Base-by-base conservation (phyloP, 495 filamentous ascomycete species). In the Ramalina intermedia region DNA sequence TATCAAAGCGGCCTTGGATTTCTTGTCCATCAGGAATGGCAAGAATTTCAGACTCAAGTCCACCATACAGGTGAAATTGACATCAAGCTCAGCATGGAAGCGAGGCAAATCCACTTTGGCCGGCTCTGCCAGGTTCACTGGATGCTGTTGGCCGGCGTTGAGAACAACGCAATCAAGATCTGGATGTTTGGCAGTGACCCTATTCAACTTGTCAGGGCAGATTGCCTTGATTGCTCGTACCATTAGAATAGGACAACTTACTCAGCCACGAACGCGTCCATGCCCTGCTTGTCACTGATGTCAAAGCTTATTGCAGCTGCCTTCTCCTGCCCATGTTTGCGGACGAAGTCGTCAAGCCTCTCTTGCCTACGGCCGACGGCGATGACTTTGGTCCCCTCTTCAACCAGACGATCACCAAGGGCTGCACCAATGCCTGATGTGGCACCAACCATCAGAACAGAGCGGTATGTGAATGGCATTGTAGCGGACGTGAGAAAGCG, bases 341-440 rank as follows among this genome's bases (percentile, higher is more conserved):
- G 49, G 13, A 79, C 70, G 55, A 87, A 74, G 1, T 56, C 68
- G 41, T 84, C 72, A 40, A 86, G 71, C 6, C 73, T 69, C 29
- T 83, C 78, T 60, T 80, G 65, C 35, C 82, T 69, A 7, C 83
- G 71, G 8, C 83, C 84, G 17, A 79, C 69, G 11, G 72, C 71
- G 21, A 84, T 74, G 37, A 85, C 70, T 48, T 72, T 66, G 54
- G 69, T 69, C 27, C 76, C 81, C 46, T 75, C 71, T 16, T 71
- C 58, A 18, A 86, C 65, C 50, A 86, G 63, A 52, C 73, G 76
- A 52, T 73, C 71, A 5, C 80, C 77, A 33, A 87, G 66, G 0
- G 74, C 79, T 13, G 65, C 55, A 46, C 84, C 82, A 51, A 87
- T 85, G 52, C 82, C 82, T 11, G 75, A 75, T 13, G 82, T 85